phyloP scores from a whole-genome alignment of 2,329 filamentous ascomycete genomes.

The Aspergillus jensenii region DNA sequence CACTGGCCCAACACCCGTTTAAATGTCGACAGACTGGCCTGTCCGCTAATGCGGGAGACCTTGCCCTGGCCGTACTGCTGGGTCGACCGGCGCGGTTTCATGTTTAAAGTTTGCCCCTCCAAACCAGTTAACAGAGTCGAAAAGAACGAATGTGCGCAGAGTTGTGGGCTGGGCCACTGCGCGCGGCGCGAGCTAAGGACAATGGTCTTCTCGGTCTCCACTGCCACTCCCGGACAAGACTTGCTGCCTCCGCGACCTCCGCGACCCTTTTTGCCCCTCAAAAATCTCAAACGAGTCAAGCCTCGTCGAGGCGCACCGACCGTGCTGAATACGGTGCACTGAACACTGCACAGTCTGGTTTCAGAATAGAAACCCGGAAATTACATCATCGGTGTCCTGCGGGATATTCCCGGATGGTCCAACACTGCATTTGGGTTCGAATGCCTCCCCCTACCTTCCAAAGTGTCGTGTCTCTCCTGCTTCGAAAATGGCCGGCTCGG shows the following conservation, averaged over 20 bases:
- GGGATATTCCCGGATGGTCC: background rate
- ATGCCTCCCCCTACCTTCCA: background rate
- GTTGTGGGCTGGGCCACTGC: background rate
- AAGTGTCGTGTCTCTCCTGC: background rate
- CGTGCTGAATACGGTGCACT: too few species aligned
- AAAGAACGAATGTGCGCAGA: background rate
- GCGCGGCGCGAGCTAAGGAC: too few species aligned
- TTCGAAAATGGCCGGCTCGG: background rate
- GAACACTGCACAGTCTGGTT: background rate
- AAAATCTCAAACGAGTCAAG: background rate
- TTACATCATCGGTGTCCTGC: background rate
- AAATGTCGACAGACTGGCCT: constrained; percentile 16
- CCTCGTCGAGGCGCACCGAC: too few species aligned
- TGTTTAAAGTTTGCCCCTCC: constrained; percentile 17
- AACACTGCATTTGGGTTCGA: background rate
- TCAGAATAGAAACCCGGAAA: background rate
- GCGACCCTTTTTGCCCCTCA: background rate
- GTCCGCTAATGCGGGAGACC: constrained; percentile 29
- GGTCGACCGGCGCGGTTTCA: constrained; percentile 26
- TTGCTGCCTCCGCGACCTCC: background rate
- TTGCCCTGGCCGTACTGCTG: constrained; percentile 28
- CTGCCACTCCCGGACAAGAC: background rate
- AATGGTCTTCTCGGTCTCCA: background rate
- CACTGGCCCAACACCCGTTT: background rate
- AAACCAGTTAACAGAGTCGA: background rate